Evolutionary conservation across 2,329 filamentous ascomycete genomes (phyloP), one percentile per base, ranked within the genome.

Genomic region (Harringtonia lauricola): DNA sequence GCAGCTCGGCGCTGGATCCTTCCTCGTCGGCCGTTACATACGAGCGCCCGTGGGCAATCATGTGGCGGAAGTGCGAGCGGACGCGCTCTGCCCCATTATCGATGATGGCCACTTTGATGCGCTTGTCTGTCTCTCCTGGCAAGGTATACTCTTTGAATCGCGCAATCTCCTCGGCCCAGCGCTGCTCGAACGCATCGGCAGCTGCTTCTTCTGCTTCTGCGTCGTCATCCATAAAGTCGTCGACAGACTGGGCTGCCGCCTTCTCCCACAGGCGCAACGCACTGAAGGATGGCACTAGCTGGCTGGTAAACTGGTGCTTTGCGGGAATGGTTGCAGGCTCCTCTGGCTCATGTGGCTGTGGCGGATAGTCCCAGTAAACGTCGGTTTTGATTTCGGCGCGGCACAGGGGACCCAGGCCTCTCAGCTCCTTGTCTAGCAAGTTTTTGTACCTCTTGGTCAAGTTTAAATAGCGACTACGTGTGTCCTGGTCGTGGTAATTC

Each of bases 41-140:
- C 2, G 45, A 44, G n/a, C 36, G 13, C 3, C 45, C 45, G n/a
- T 36, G 24, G 13, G 17, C 39, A 17, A 47, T 45, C 41, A 24
- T 35, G 30, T 35, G 18, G 5, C 35, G 17, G 17, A 47, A 34
- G 2, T 19, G 15, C 2, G 39, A 35, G 13, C 36, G 42, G n/a
- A 41, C 17, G 2, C 33, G 31, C n/a, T 47, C 38, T 12, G 33
- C 36, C 3, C 45, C 45, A 28, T 47, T 47, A 15, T 47, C 45
- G 3, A 47, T 44, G 13, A 47, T 40, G 28, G 45, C 45, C 7
- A 47, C 45, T 10, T 40, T 36, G 13, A 44, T 42, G 6, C 42
- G 42, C 36, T n/a, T 3, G 31, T 44, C 42, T 13, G 18, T 4
- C 10, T 24, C n/a, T 18, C 5, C 10, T 17, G 35, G 5, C 26